phyloP scores from a whole-genome alignment of 768 basidiomycete genomes.

The Suillus variegatus region DNA sequence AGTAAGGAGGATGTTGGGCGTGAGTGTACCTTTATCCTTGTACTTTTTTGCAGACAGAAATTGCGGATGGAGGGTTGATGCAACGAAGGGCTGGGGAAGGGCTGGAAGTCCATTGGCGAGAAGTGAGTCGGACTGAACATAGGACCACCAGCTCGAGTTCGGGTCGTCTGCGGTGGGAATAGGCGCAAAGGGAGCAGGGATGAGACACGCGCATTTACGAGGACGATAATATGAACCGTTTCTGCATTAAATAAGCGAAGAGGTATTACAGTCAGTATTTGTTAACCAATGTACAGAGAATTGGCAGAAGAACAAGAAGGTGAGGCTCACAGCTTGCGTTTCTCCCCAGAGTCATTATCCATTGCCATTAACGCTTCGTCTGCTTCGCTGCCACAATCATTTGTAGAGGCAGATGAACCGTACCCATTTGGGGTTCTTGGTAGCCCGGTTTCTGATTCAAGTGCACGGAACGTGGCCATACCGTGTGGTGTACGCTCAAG shows the following conservation, averaged over 20 bases:
- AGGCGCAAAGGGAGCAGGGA: conserved; percentile 14
- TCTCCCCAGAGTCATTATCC: conserved; percentile 48
- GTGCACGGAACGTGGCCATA: conserved; percentile 65
- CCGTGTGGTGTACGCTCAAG: conserved; percentile 69
- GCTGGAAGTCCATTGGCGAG: conserved; percentile 65
- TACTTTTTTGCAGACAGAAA: conserved; percentile 20
- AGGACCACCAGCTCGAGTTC: conserved; percentile 74
- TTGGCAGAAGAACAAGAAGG: neutral
- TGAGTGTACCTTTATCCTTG: conserved; percentile 13
- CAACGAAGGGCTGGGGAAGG: conserved; percentile 44
- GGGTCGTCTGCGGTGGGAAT: conserved; percentile 44
- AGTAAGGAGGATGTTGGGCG: conserved; percentile 45
- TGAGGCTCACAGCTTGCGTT: conserved; percentile 59
- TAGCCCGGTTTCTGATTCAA: conserved; percentile 48
- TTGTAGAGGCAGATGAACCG: conserved; percentile 12
- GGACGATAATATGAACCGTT: conserved; percentile 43
- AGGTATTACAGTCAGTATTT: neutral
- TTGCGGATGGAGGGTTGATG: conserved; percentile 11
- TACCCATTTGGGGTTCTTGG: conserved; percentile 34
- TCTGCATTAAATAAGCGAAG: conserved; percentile 32
- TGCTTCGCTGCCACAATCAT: conserved; percentile 38
- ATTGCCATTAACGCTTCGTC: conserved; percentile 33
- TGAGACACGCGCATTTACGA: conserved; percentile 61
- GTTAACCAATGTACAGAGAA: neutral
- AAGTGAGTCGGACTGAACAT: conserved; percentile 60